phyloP scores from a whole-genome alignment of 2,329 filamentous ascomycete species.

The Trichophyton schoenleinii region DNA sequence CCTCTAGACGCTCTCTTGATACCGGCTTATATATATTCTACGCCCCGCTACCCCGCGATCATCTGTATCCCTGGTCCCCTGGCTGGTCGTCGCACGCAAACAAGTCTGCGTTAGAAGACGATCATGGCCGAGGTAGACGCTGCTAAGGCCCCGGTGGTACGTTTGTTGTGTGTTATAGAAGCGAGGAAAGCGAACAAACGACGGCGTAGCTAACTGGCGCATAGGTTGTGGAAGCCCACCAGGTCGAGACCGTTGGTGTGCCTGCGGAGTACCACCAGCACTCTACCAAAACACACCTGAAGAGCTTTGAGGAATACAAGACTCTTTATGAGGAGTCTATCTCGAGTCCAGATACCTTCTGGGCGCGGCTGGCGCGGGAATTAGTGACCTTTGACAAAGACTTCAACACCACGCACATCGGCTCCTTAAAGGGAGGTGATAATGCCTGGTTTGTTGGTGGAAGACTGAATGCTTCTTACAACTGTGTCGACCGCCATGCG shows the following conservation, averaged over 20 bases:
- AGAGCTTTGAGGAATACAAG: conserved; percentile 50
- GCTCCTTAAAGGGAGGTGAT: conserved; percentile 67
- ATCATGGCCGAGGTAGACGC: neutral
- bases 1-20: neutral
- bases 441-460: conserved; percentile 92
- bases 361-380: conserved; percentile 73
- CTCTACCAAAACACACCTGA: conserved; percentile 47
- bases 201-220: neutral
- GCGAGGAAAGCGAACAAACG: neutral
- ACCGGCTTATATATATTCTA: neutral
- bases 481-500: conserved; percentile 95
- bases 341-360: conserved; percentile 77
- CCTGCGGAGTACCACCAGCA: conserved; percentile 50
- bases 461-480: conserved; percentile 88
- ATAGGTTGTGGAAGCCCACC: conserved; percentile 36
- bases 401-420: conserved; percentile 77
- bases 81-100: too few species aligned
- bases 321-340: conserved; percentile 71
- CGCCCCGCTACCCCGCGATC: neutral
- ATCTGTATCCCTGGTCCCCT: neutral
- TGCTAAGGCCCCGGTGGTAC: conserved; percentile 1
- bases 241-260: conserved; percentile 42
- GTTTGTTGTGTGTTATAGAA: neutral
- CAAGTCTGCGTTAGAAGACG: neutral
- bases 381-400: conserved; percentile 82